Percentiles rank a stretch among this genome's conserved stretches.
Evolutionary conservation across 2,329 filamentous ascomycete genomes (phyloP).

Genomic region (Mycosphaerelloides madeirae): DNA sequence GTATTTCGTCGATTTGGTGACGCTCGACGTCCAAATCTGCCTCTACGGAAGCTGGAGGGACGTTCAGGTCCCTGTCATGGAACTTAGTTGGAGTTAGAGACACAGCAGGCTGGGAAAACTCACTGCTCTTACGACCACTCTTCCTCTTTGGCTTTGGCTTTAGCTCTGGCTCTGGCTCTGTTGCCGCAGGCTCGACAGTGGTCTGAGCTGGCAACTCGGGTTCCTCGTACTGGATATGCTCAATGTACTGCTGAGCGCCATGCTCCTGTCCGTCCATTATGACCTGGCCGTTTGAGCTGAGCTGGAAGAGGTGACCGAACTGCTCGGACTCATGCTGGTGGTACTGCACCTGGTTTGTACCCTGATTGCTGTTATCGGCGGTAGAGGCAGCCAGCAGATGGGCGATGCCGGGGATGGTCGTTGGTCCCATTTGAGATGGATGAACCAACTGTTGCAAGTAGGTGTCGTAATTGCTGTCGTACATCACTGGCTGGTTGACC

Average conservation of each 20-base stretch:
- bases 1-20: too few relatives aligned
- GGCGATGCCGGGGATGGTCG: too few relatives aligned
- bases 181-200: not conserved
- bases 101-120: not conserved
- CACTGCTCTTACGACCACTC: conserved; percentile 1
- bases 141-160: conserved; percentile 1
- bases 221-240: not conserved
- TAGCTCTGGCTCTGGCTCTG: not conserved
- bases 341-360: not conserved
- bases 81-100: too few relatives aligned
- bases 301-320: not conserved
- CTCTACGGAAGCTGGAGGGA: too few relatives aligned
- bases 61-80: too few relatives aligned
- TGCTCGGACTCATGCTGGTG: not conserved
- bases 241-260: not conserved
- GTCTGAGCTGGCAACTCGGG: not conserved
- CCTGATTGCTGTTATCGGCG: not conserved
- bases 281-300: not conserved
- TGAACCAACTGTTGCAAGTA: too few relatives aligned
- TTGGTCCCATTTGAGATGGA: too few relatives aligned
- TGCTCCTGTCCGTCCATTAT: not conserved
- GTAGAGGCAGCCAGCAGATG: too few relatives aligned
- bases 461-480: too few relatives aligned
- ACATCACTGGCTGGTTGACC: too few relatives aligned
- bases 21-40: too few relatives aligned